These are phyloP conservation scores for Bombardia bombarda DNA, from an alignment of 495 filamentous ascomycete genomes.

Conservation along the genomic window DNA sequence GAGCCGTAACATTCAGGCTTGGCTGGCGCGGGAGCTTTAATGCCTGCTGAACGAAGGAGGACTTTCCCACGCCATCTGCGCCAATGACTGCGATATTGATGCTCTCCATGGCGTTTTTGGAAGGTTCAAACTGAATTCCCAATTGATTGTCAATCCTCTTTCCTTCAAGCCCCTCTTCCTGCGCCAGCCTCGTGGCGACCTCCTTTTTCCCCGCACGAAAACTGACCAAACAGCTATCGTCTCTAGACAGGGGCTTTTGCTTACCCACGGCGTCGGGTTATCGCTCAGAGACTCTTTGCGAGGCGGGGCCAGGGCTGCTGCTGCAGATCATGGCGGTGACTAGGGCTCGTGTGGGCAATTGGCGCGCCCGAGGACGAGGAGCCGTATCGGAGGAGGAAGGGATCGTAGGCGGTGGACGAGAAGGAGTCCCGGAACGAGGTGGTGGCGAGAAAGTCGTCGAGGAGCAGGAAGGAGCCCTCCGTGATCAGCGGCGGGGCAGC, in stretches of 20 bases:
- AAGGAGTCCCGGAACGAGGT: slow-evolving; percentile 34
- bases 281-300: slow-evolving; percentile 33
- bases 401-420: slow-evolving; percentile 37
- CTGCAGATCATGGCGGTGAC: slow-evolving; percentile 28
- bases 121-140: slow-evolving; percentile 15
- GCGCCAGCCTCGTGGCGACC: too few species aligned
- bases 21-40: slow-evolving; percentile 58
- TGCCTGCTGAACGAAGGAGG: slow-evolving; percentile 76
- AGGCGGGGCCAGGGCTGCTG: slow-evolving; percentile 27
- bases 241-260: slow-evolving; percentile 6
- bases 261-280: slow-evolving; percentile 28
- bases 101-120: slow-evolving; percentile 42
- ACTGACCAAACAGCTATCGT: too few species aligned
- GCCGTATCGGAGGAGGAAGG: slow-evolving; percentile 34
- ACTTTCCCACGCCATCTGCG: slow-evolving; percentile 74
- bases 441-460: slow-evolving; percentile 19
- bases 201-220: too few species aligned
- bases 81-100: slow-evolving; percentile 87
- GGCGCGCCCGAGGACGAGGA: slow-evolving; percentile 10
- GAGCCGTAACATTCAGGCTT: slow-evolving; percentile 44
- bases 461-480: slow-evolving; percentile 21
- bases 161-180: too few species aligned
- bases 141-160: slow-evolving; percentile 12
- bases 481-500: slow-evolving; percentile 3
- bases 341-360: too few species aligned